Base-by-base conservation (phyloP, 306 rosid species). In the Lathyrus sativus region DNA sequence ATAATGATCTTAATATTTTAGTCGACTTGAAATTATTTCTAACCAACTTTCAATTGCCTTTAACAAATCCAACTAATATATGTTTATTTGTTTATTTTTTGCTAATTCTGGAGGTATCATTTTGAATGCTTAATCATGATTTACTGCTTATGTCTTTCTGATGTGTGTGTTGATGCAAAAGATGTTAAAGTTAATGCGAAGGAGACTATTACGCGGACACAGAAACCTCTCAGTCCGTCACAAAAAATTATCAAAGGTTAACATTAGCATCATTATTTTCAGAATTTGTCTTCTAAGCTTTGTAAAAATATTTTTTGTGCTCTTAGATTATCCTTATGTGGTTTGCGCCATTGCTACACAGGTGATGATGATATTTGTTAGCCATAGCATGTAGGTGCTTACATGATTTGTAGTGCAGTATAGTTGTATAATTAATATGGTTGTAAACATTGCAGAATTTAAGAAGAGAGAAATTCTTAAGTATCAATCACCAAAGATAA, bases 231-330 rank as follows among this genome's bases (percentile, higher is more conserved):
- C 74, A 93, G 96, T 78, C 95, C 97, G 1, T 89, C 96, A 4
- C 93, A 77, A n/a, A 83, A 77, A 74, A 74, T 93, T 33, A 93
- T 93, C 62, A 83, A 68, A 85, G 98, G 96, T 88, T 62, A 39
- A 43, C 46, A 51, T 15, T 60, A 54, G 5, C 53, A 33, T 64
- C n/a, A 28, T 46, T 79, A 18, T 31, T 67, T 74, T 28, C 60
- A 38, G 55, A 62, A 45, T 38, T 51, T 59, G 42, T 37, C 37
- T 60, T 41, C 13, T 59, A 41, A 57, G 29, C 49, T 49, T 51
- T 71, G 41, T 46, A 33, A 55, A 72, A 51, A 42, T 68, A 42
- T 31, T 56, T 19, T 38, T 17, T 70, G 67, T 19, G n/a, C 57
- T 70, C 43, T 14, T 38, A 28, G 31, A 61, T 49, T 59, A 29